phyloP scores from a whole-genome alignment of 441 rosid species.

The Kokia cookei region DNA sequence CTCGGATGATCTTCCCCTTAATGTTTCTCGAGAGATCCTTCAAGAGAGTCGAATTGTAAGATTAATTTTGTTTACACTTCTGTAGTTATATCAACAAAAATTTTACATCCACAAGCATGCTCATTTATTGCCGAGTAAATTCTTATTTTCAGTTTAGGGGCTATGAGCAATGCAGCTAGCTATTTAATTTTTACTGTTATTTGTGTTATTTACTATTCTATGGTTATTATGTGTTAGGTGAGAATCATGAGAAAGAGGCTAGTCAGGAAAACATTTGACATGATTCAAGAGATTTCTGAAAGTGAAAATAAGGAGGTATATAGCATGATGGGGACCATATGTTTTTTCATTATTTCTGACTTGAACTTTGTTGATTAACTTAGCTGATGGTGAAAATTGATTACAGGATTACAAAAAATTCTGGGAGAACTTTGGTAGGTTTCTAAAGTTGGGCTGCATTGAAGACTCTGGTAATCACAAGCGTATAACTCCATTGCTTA shows the following conservation, averaged over 20 bases:
- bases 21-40: conserved; percentile 94
- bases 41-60: conserved; percentile 96
- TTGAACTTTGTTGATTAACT: not conserved
- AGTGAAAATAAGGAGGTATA: conserved; percentile 89
- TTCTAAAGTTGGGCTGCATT: conserved; percentile 84
- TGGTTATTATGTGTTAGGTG: conserved; percentile 28
- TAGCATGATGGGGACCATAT: not conserved
- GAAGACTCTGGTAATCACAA: conserved; percentile 95
- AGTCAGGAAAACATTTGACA: conserved; percentile 90
- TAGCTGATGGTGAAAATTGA: conserved; percentile 2
- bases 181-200: not conserved
- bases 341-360: not conserved
- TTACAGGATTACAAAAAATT: conserved; percentile 93
- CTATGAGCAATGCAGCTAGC: not conserved
- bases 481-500: conserved; percentile 76
- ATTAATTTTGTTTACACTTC: not conserved
- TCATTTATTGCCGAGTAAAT: not conserved
- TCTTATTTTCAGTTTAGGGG: not conserved
- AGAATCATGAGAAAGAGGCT: conserved; percentile 98
- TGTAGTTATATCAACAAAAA: not conserved
- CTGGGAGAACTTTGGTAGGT: conserved; percentile 96
- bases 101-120: not conserved
- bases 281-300: conserved; percentile 87
- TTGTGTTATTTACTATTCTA: not conserved
- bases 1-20: conserved; percentile 94